Evolutionary conservation across 2,329 filamentous ascomycete genomes (phyloP).

Genomic region (Salinomyces thailandicus): DNA sequence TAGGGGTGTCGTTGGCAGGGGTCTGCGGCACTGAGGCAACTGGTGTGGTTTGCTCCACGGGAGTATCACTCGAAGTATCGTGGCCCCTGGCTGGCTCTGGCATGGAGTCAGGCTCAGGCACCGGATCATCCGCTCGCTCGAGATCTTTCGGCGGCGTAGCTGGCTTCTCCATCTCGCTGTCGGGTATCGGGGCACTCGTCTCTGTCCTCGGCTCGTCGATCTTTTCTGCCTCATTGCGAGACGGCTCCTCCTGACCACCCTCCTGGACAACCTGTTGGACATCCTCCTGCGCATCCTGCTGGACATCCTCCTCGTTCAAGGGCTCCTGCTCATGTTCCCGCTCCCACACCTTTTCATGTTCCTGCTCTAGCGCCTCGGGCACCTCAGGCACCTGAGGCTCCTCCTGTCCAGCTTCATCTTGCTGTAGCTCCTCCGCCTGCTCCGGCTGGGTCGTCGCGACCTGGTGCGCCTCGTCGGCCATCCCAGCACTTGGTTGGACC

Average conservation of each 20-base stretch:
- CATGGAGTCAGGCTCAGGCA: not conserved
- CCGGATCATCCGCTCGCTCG: not conserved
- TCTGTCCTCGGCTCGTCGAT: not conserved
- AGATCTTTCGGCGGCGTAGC: slow-evolving; percentile 4
- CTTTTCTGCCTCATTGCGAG: slow-evolving; percentile 2
- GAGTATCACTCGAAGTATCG: not conserved
- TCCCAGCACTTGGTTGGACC: slow-evolving; percentile 21
- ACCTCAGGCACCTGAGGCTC: slow-evolving; percentile 7
- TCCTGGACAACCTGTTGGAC: not conserved
- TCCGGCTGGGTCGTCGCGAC: slow-evolving; percentile 10
- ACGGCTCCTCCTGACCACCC: slow-evolving; percentile 4
- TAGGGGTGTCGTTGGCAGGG: slow-evolving; percentile 3
- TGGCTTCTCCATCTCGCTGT: slow-evolving; percentile 4
- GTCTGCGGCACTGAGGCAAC: slow-evolving; percentile 8
- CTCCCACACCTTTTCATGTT: slow-evolving; percentile 1
- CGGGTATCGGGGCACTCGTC: not conserved
- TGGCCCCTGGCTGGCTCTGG: slow-evolving; percentile 1
- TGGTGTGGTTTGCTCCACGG: slow-evolving; percentile 1
- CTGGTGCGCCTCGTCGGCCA: slow-evolving; percentile 20
- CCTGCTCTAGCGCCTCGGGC: not conserved
- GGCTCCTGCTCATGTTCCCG: not conserved
- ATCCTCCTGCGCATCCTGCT: not conserved
- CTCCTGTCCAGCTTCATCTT: slow-evolving; percentile 9
- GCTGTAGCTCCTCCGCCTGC: slow-evolving; percentile 10
- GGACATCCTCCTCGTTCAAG: not conserved